phyloP scores from a whole-genome alignment of 176 grass and related monocot species.

The Hyparrhenia diplandra region DNA sequence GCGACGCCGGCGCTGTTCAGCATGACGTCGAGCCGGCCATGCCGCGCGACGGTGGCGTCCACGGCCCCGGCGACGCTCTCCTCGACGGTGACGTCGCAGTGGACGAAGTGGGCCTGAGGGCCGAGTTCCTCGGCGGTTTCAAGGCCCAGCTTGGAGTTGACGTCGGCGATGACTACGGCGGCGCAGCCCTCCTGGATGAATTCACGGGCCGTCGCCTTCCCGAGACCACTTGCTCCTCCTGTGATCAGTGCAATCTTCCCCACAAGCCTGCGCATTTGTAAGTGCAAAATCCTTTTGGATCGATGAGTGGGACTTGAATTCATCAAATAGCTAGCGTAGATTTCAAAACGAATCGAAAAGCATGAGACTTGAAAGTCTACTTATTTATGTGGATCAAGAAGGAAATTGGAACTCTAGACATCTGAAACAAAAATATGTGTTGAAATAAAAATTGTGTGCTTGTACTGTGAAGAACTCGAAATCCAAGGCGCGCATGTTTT shows the following conservation, averaged over 20 bases:
- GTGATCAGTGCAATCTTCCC: constrained; percentile 74
- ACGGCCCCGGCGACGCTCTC: constrained; percentile 48
- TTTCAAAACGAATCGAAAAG: too few species aligned
- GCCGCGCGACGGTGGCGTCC: constrained; percentile 42
- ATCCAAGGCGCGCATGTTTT: background rate
- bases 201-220: constrained; percentile 60
- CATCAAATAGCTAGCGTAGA: too few species aligned
- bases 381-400: background rate
- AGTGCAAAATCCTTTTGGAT: background rate
- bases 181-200: constrained; percentile 62
- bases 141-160: constrained; percentile 32
- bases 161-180: constrained; percentile 47
- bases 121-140: constrained; percentile 37
- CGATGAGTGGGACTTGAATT: background rate
- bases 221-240: constrained; percentile 64
- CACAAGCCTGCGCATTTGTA: constrained; percentile 22
- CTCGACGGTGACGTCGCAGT: constrained; percentile 66
- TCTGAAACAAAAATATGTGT: background rate
- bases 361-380: too few species aligned
- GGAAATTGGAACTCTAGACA: background rate
- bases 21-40: constrained; percentile 65
- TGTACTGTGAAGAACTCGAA: too few species aligned
- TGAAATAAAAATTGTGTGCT: background rate
- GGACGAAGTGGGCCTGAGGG: constrained; percentile 46
- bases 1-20: constrained; percentile 19